Conservation (phyloP, 768 basidiomycete genomes). For the Sarcodon aspratus region DNA sequence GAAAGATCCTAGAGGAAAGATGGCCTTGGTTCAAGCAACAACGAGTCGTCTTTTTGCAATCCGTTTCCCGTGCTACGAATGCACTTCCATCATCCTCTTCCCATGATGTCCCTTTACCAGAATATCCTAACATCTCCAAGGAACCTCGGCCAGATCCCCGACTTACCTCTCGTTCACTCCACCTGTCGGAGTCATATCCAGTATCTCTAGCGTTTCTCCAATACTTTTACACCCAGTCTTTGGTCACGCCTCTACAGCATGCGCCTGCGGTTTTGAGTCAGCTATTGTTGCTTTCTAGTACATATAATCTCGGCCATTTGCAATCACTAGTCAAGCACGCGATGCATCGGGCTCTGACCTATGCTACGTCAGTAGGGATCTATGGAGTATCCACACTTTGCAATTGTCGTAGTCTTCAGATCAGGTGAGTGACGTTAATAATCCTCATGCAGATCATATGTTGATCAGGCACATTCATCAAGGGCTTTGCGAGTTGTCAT, state of each 20-base stretch:
- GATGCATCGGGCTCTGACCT: constrained; percentile 81
- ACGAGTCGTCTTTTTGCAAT: constrained; percentile 43
- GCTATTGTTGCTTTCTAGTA: constrained; percentile 72
- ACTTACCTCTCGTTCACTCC: constrained; percentile 66
- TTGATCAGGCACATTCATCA: not conserved
- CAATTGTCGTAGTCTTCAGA: constrained; percentile 80
- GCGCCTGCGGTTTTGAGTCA: constrained; percentile 84
- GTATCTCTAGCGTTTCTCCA: constrained; percentile 84
- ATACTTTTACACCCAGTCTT: constrained; percentile 82
- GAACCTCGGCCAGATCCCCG: constrained; percentile 63
- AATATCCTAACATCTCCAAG: constrained; percentile 34
- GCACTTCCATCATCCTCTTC: constrained; percentile 39
- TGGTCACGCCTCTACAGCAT: constrained; percentile 87
- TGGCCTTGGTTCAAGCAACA: constrained; percentile 95
- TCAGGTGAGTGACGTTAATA: constrained; percentile 42
- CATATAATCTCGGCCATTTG: constrained; percentile 70
- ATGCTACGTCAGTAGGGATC: constrained; percentile 79
- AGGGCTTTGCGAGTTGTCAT: constrained; percentile 79
- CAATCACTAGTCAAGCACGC: constrained; percentile 82
- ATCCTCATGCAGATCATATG: constrained; percentile 5
- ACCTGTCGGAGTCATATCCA: constrained; percentile 83
- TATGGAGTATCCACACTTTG: constrained; percentile 94
- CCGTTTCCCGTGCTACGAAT: constrained; percentile 38
- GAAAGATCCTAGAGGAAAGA: constrained; percentile 75
- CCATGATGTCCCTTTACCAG: constrained; percentile 53